Base-by-base conservation (phyloP, 805 yeast species). In the Candida michaelii region DNA sequence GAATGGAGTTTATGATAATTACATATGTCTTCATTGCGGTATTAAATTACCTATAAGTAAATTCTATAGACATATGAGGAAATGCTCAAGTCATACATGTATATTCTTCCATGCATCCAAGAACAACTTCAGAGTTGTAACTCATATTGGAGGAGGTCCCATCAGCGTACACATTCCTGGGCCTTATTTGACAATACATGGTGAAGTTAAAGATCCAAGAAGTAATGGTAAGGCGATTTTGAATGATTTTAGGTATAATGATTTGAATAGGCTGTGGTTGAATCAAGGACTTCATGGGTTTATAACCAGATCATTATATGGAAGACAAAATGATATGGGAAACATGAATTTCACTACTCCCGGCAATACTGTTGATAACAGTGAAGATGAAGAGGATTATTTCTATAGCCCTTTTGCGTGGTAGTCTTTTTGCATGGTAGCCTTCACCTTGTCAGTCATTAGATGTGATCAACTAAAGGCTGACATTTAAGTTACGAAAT, bases 181-280 rank as follows among this genome's bases (percentile, higher is more conserved):
- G 0, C 93, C 91, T 11, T 86, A 84, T 55, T 63, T 86, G 55
- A 84, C 87, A 42, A 68, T 71, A 4, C 89, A 85, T 59, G 95
- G 95, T 16, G 93, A 86, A 58, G 75, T 83, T 3, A 85, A 85
- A 24, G 66, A 69, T 8, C 74, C 75, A 14, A 70, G 80, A 2
- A 65, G 71, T 46, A 73, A 74, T 11, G 76, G 79, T 13, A 85
- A 82, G 35, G 87, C 87, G 0, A 66, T 66, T 0, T 65, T 85
- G 44, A 76, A 75, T 52, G 48, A 63, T 13, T 66, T 64, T 17
- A 71, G 95, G 41, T 83, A 78, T 59, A 64, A 70, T 27, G 71
- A 78, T 46, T 61, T 85, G 48, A 82, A 76, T 50, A 73, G 72
- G 37, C 57, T 76, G 33, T 86, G 87, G 85, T 59, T 84, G 27